Conservation (phyloP, 2,329 filamentous ascomycete species). For the Pyrenophora tritici-repentis region DNA sequence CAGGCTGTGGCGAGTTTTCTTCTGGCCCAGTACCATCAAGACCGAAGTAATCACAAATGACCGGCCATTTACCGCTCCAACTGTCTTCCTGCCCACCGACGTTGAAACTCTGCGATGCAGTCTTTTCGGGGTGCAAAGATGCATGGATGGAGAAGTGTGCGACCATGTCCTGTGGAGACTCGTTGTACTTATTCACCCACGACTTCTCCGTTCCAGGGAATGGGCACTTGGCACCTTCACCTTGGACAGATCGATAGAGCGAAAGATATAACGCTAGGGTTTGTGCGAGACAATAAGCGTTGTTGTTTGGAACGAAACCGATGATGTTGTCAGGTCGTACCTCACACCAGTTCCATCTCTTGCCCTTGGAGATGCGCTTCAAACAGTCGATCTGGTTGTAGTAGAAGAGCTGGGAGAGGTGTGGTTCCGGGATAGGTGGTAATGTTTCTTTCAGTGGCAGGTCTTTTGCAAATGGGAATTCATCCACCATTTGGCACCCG, state of each 20-base stretch:
- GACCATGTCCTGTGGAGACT: constrained; percentile 50
- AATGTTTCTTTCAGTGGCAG: constrained; percentile 37
- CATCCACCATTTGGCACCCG: constrained; percentile 44
- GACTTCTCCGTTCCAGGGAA: constrained; percentile 48
- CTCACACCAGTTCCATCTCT: constrained; percentile 50
- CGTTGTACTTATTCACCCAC: constrained; percentile 48
- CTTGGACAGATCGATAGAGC: constrained; percentile 45
- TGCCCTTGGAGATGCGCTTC: constrained; percentile 43
- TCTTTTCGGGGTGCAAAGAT: constrained; percentile 49
- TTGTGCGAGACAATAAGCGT: constrained; percentile 48
- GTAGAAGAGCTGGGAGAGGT: constrained; percentile 48
- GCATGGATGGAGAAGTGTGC: constrained; percentile 52
- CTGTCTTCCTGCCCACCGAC: constrained; percentile 48
- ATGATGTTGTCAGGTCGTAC: constrained; percentile 51
- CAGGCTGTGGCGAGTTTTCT: constrained; percentile 35
- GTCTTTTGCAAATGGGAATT: constrained; percentile 43
- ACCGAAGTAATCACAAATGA: constrained; percentile 55
- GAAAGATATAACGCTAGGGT: constrained; percentile 48
- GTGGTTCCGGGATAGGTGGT: constrained; percentile 43
- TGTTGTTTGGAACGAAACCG: constrained; percentile 50
- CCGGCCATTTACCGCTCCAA: constrained; percentile 54
- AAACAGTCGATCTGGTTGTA: constrained; percentile 51
- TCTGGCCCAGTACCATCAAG: constrained; percentile 48
- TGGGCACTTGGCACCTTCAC: constrained; percentile 46
- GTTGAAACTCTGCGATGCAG: constrained; percentile 50